These are phyloP conservation scores for Laburnicola sp. DNA, from an alignment of 2,329 filamentous ascomycete species.

Conservation along the genomic window DNA sequence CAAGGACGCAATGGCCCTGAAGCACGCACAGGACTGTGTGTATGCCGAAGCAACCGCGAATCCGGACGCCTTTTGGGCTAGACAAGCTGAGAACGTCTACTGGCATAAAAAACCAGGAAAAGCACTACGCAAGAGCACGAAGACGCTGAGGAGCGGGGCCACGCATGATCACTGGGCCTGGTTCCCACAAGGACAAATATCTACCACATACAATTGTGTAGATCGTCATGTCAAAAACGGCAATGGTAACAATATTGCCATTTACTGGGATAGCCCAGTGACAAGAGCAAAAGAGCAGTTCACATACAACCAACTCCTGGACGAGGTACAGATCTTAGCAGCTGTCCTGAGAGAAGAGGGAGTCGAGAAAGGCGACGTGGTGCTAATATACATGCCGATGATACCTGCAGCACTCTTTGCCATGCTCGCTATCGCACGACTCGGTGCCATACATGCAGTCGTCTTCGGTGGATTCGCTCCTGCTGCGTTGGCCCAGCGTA, in stretches of 20 bases:
- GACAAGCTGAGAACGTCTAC: constrained; percentile 72
- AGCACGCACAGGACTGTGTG: constrained; percentile 54
- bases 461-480: constrained; percentile 93
- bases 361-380: constrained; percentile 79
- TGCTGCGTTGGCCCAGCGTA: constrained; percentile 79
- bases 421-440: constrained; percentile 76
- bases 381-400: constrained; percentile 97
- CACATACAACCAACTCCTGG: constrained; percentile 74
- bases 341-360: constrained; percentile 82
- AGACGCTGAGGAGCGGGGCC: constrained; percentile 64
- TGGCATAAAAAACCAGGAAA: constrained; percentile 78
- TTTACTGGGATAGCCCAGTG: constrained; percentile 88
- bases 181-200: constrained; percentile 88
- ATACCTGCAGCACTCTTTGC: constrained; percentile 86
- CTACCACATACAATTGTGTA: constrained; percentile 88
- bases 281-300: constrained; percentile 70
- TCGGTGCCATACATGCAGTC: constrained; percentile 87
- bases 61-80: constrained; percentile 73
- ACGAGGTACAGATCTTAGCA: constrained; percentile 79
- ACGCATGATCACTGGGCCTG: constrained; percentile 80
- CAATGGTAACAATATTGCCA: constrained; percentile 72
- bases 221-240: constrained; percentile 81
- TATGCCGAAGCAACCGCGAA: constrained; percentile 63
- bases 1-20: not conserved
- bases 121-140: constrained; percentile 63